phyloP scores from a whole-genome alignment of 345 rosid species.

The Acer campestre region DNA sequence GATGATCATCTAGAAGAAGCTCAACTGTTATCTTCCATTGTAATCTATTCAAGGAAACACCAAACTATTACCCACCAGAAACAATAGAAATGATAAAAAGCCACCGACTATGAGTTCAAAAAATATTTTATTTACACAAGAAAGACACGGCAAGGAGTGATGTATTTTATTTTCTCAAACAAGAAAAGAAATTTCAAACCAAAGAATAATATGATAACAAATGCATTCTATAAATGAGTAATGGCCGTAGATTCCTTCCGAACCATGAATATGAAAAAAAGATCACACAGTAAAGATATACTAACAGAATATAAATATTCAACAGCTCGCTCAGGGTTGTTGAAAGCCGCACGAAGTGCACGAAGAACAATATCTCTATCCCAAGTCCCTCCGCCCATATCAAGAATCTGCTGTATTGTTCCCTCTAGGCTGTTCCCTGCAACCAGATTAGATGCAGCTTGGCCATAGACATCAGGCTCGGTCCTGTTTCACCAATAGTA shows the following conservation, averaged over 20 bases:
- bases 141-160: not conserved
- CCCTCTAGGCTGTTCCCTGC: slow-evolving; percentile 84
- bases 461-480: slow-evolving; percentile 61
- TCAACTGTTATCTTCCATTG: not conserved
- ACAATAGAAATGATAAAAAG: not conserved
- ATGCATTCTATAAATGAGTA: not conserved
- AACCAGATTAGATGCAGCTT: slow-evolving; percentile 87
- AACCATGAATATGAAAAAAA: not conserved
- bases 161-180: not conserved
- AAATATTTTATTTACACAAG: not conserved
- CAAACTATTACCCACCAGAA: not conserved
- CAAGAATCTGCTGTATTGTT: slow-evolving; percentile 85
- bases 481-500: slow-evolving; percentile 42
- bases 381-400: slow-evolving; percentile 97
- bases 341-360: slow-evolving; percentile 93
- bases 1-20: not conserved
- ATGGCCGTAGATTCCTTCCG: not conserved
- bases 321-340: slow-evolving; percentile 96
- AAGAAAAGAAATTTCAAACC: not conserved
- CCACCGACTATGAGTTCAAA: not conserved
- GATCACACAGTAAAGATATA: not conserved
- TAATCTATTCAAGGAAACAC: not conserved
- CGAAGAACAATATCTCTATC: slow-evolving; percentile 83
- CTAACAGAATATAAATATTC: slow-evolving; percentile 91
- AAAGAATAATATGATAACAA: not conserved